phyloP scores from a whole-genome alignment of 2,329 filamentous ascomycete genomes.

The Pyrenophora graminea region DNA sequence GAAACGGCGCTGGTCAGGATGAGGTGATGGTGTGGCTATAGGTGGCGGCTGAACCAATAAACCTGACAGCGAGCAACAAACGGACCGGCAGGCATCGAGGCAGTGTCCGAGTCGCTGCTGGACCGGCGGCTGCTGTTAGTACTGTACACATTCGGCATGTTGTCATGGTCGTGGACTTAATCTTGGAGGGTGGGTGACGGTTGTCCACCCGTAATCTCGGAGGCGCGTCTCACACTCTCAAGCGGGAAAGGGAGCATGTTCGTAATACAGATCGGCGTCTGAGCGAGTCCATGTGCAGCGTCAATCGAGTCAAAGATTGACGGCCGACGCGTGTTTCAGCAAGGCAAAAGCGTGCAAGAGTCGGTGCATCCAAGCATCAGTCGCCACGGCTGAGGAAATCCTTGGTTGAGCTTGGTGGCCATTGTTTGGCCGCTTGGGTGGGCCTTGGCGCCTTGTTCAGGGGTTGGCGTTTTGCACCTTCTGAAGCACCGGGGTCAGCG shows the following conservation, averaged over 20 bases:
- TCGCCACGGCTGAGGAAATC: conserved; percentile 10
- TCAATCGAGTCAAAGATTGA: conserved; percentile 5
- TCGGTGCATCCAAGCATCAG: conserved; percentile 18
- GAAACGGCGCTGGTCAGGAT: too few relatives aligned
- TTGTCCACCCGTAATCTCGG: too few relatives aligned
- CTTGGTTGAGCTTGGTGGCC: conserved; percentile 6
- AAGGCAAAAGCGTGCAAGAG: not conserved
- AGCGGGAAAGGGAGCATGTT: not conserved
- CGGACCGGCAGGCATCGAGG: too few relatives aligned
- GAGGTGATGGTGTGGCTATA: too few relatives aligned
- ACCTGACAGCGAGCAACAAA: too few relatives aligned
- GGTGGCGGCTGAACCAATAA: too few relatives aligned
- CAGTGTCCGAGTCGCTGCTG: too few relatives aligned
- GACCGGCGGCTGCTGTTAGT: too few relatives aligned
- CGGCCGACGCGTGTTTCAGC: conserved; percentile 17
- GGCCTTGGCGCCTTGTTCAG: conserved; percentile 16
- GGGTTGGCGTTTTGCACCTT: conserved; percentile 7
- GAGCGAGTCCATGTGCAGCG: not conserved
- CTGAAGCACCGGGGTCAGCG: not conserved
- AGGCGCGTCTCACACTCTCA: too few relatives aligned
- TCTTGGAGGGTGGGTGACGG: too few relatives aligned
- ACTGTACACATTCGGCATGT: too few relatives aligned
- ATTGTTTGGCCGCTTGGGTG: not conserved
- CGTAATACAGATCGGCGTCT: conserved; percentile 15
- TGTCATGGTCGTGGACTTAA: too few relatives aligned